A percentile compares a stretch with the other conserved stretches of the same genome.
phyloP scores from a whole-genome alignment of 768 basidiomycete species.

The Amanita inopinata region DNA sequence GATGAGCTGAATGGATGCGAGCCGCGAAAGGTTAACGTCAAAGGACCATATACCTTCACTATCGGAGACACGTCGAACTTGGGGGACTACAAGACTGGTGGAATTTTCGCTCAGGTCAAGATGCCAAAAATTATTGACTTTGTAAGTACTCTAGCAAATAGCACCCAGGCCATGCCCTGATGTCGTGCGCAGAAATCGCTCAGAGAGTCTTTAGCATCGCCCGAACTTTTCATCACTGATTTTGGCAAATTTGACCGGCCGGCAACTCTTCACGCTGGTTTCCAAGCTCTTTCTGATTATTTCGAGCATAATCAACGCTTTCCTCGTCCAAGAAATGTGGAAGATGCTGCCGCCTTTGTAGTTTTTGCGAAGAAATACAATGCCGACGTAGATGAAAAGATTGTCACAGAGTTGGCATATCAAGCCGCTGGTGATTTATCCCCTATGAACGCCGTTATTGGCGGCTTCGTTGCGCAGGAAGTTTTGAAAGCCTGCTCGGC shows the following conservation, averaged over 20 bases:
- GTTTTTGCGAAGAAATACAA: conserved; percentile 72
- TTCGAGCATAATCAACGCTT: conserved; percentile 50
- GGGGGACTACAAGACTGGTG: conserved; percentile 73
- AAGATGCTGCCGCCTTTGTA: conserved; percentile 70
- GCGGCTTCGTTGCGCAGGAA: conserved; percentile 97
- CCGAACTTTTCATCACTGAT: conserved; percentile 91
- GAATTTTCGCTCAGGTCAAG: conserved; percentile 97
- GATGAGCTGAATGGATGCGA: conserved; percentile 82
- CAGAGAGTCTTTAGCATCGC: conserved; percentile 67
- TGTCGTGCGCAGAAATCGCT: conserved; percentile 69
- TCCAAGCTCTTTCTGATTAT: conserved; percentile 88
- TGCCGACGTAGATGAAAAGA: conserved; percentile 67
- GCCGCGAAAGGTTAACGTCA: conserved; percentile 85
- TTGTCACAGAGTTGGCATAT: conserved; percentile 77
- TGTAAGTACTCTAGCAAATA: conserved; percentile 35
- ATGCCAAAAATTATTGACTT: conserved; percentile 97
- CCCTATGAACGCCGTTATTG: conserved; percentile 87
- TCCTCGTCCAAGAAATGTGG: conserved; percentile 73
- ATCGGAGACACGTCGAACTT: conserved; percentile 86
- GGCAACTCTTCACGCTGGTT: conserved; percentile 81
- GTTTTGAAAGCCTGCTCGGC: conserved; percentile 94
- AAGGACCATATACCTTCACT: conserved; percentile 95
- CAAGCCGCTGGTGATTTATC: conserved; percentile 88
- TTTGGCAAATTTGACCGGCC: conserved; percentile 97
- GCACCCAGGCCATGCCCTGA: conserved; percentile 7